Evolutionary conservation across 164 flowering plant genomes (phyloP).

Genomic region (Chloranthus sessilifolius): DNA sequence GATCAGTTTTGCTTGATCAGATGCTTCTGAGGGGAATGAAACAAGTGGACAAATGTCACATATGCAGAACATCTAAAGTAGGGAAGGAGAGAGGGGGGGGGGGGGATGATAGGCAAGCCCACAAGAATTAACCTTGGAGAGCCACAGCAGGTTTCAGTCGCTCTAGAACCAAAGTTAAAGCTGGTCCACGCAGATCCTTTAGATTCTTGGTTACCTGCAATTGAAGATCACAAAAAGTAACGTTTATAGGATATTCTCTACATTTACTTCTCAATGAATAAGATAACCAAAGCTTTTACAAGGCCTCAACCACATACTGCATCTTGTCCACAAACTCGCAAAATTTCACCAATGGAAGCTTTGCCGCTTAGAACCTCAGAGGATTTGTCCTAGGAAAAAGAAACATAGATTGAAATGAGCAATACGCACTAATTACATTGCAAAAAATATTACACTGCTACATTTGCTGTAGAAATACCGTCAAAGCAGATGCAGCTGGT

Average conservation of each 20-base stretch:
- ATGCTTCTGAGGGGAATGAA: constrained; percentile 44
- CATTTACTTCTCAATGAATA: background rate
- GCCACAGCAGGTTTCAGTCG: constrained; percentile 56
- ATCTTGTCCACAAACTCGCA: constrained; percentile 83
- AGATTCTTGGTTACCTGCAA: constrained; percentile 63
- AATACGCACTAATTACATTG: background rate
- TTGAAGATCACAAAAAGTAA: background rate
- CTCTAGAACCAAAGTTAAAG: constrained; percentile 68
- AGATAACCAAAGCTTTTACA: background rate
- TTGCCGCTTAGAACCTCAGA: constrained; percentile 95
- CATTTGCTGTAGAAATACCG: constrained; percentile 33
- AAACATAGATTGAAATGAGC: background rate
- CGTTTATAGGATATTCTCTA: too few relatives aligned
- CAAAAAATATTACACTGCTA: background rate
- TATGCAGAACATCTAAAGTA: too few relatives aligned
- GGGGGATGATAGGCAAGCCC: too few relatives aligned
- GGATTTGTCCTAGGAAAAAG: constrained; percentile 73
- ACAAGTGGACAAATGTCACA: too few relatives aligned
- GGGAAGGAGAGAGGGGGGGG: too few relatives aligned
- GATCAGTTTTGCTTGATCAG: constrained; percentile 41
- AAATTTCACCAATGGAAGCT: constrained; percentile 65
- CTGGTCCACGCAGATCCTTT: constrained; percentile 82
- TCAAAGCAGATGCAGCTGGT: constrained; percentile 71
- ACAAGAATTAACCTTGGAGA: constrained; percentile 53
- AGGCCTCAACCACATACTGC: constrained; percentile 30